Conservation (phyloP, 2,329 filamentous ascomycete genomes). For the Botrytis squamosa region DNA sequence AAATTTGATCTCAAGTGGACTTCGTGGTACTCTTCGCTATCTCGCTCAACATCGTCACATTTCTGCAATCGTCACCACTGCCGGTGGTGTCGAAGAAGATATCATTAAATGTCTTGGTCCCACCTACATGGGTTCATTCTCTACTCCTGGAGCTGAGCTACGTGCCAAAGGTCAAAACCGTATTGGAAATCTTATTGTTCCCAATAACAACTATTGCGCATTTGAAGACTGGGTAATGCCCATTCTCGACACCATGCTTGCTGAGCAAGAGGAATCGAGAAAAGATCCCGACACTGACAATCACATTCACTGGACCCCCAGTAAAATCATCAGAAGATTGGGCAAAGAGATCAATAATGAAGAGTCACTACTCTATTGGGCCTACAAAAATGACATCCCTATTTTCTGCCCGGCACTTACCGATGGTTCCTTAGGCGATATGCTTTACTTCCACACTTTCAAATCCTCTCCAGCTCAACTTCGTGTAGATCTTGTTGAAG, state of each 20-base stretch:
- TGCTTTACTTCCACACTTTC: constrained; percentile 98
- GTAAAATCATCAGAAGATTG: constrained; percentile 83
- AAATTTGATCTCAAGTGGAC: constrained; percentile 93
- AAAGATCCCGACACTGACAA: constrained; percentile 46
- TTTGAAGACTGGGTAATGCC: constrained; percentile 98
- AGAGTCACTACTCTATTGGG: constrained; percentile 89
- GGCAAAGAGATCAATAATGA: constrained; percentile 95
- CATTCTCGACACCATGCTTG: constrained; percentile 90
- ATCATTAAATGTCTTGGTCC: constrained; percentile 96
- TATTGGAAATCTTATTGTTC: constrained; percentile 93
- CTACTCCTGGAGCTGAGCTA: constrained; percentile 70
- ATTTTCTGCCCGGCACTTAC: constrained; percentile 96
- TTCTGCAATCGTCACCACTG: constrained; percentile 90
- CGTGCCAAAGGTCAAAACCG: constrained; percentile 87
- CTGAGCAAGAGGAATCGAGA: constrained; percentile 83
- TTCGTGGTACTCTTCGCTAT: constrained; percentile 88
- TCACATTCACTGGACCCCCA: constrained; percentile 86
- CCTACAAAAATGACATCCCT: constrained; percentile 93
- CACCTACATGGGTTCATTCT: constrained; percentile 89
- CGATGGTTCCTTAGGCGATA: constrained; percentile 92
- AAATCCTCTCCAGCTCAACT: constrained; percentile 80
- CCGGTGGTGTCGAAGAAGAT: constrained; percentile 94
- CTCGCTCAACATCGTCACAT: constrained; percentile 91
- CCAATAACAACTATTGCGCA: constrained; percentile 94
- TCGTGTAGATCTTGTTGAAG: constrained; percentile 86